Evolutionary conservation across 495 filamentous ascomycete species (phyloP), one percentile per base, ranked within the genome.

Genomic region (Xylaria bambusicola): DNA sequence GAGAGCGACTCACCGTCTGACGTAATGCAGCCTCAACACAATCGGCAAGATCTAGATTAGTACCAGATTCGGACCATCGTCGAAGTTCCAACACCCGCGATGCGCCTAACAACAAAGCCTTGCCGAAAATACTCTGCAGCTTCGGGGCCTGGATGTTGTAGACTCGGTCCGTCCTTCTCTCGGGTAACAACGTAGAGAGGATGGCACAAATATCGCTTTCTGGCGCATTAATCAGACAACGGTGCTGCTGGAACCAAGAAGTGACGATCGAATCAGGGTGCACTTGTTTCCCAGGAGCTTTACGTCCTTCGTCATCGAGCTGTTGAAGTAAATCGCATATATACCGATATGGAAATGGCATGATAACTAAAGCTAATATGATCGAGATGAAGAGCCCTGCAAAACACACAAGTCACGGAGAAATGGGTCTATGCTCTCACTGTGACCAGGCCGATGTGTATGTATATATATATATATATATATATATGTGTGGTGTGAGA

Each of bases 131-230:
- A 26, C 77, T 78, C 35, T 85, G 82, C 1, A 96, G 75, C 2
- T 76, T 78, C 12, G 71, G 71, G 15, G 81, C 78, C 60, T 89
- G 81, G 0, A 94, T 73, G 56, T 74, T 75, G 68, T 92, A 96
- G 8, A 91, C 87, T 21, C 91, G 80, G 67, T 96, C 92, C 0
- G 80, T 81, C 54, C 90, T 78, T 64, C 82, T 86, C 58, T 90
- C 85, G 0, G 92, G 92, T 17, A 92, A 81, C 13, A 96, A 75
- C 26, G 85, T 84, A 3, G 88, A 91, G 0, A 94, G 78, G 20
- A 94, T 73, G 0, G 87, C 85, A 2, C 82, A 71, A 33, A 70
- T 73, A 61, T 86, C 77, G 2, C 82, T 82, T 45, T 77, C 72
- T 3, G 77, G 68, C 2, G 75, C 75, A 67, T 82, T 59, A 6